Conservation (phyloP, 164 flowering plant genomes). For the Piper betle region DNA sequence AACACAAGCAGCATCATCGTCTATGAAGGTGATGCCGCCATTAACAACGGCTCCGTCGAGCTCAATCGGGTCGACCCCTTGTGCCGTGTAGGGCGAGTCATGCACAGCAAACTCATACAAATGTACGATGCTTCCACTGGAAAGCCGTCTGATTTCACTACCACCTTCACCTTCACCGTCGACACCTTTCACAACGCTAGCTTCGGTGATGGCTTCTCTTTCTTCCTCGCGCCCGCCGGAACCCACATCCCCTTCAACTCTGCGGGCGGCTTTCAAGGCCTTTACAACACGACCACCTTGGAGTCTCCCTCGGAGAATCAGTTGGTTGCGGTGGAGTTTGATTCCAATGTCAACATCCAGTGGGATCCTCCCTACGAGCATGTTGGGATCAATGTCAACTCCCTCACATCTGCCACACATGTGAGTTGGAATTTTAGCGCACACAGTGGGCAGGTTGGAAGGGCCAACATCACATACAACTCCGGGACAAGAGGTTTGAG, state of each 20-base stretch:
- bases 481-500: too few species aligned
- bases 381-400: too few species aligned
- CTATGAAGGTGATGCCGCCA: constrained; percentile 3
- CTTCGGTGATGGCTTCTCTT: constrained; percentile 20
- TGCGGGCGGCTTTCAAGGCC: constrained; percentile 27
- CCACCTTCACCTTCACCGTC: constrained; percentile 32
- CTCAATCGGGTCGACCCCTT: too few species aligned
- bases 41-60: constrained; percentile 1
- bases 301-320: too few species aligned
- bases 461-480: too few species aligned
- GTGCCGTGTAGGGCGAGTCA: constrained; percentile 10
- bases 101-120: background rate
- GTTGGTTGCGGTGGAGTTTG: too few species aligned
- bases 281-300: constrained; percentile 16
- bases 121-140: constrained; percentile 8
- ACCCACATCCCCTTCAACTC: constrained; percentile 24
- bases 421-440: too few species aligned
- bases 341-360: too few species aligned
- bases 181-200: constrained; percentile 1
- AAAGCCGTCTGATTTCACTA: constrained; percentile 26
- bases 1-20: background rate
- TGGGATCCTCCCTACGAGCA: too few species aligned
- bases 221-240: constrained; percentile 25
- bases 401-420: too few species aligned
- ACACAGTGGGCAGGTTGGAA: too few species aligned